Base-by-base conservation (phyloP, 2,329 filamentous ascomycete species). In the Aspergillus neotritici region DNA sequence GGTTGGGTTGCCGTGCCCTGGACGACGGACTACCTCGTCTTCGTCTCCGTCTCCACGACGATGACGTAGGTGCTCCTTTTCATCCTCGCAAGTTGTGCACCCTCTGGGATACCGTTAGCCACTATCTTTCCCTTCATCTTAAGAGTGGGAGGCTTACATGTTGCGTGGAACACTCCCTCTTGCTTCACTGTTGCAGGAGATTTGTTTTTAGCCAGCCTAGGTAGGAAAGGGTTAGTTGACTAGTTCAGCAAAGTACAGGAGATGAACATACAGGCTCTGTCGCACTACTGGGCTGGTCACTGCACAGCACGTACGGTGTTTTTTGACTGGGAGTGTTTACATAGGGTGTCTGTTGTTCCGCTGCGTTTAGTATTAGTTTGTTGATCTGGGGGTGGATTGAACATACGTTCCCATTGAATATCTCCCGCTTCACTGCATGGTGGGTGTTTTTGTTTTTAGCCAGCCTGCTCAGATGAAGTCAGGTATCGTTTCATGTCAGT, bases 201-300 rank as follows among this genome's bases (percentile, higher is more conserved):
- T 17, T n/a, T 39, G 37, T 16, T 45, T 45, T 49, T 49, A 40
- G 33, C 41, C 47, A 49, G 47, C 43, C 44, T 49, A 37, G 7
- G 21, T 49, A 37, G 7, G 21, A 10, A 31, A 17, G 13, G 9
- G 15, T 40, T 4, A 47, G 37, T 38, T n/a, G 6, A 12, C 9
- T 33, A 15, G 4, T 17, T 9, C 5, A 5, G 11, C 3, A 9
- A 35, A 10, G 11, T 12, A 4, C 3, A 17, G 15, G 10, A 12
- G 21, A 25, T 8, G 21, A 25, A 36, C 40, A n/a, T 34, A 41
- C 32, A 34, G 31, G 32, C 40, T 34, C 40, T 31, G 34, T 45
- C 37, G 28, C 38, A 3, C 41, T 42, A 43, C 39, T 39, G 44
- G 44, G 31, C 28, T n/a, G 37, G 34, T 42, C 33, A 35, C 33